These are phyloP conservation scores for Sugiyamaella neomexicana DNA, from an alignment of 1,139 yeast species.

Conservation along the genomic window DNA sequence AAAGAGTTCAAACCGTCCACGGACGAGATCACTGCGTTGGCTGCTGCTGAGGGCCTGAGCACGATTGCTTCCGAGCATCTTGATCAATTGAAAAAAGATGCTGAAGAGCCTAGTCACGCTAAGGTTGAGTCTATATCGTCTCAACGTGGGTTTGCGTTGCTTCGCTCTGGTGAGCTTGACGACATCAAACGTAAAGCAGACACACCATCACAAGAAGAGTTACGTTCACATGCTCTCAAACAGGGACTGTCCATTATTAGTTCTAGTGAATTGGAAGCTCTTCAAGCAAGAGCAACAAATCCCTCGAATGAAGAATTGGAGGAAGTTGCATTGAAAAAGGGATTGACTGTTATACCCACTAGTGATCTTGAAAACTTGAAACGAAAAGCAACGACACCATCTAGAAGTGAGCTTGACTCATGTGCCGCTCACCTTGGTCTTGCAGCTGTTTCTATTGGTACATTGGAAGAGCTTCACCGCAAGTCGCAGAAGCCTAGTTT, in stretches of 20 bases:
- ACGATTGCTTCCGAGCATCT: conserved; percentile 32
- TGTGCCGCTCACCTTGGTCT: conserved; percentile 31
- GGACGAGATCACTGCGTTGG: conserved; percentile 29
- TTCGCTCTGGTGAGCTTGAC: conserved; percentile 36
- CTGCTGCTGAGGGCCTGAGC: conserved; percentile 36
- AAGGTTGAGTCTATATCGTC: conserved; percentile 29
- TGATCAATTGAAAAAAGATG: conserved; percentile 25
- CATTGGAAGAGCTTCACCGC: conserved; percentile 33
- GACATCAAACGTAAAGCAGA: conserved; percentile 28
- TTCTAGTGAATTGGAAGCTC: conserved; percentile 35
- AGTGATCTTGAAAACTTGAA: conserved; percentile 35
- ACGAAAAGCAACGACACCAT: conserved; percentile 30
- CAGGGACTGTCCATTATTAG: conserved; percentile 40
- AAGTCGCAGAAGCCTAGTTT: conserved; percentile 31
- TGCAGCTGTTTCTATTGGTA: conserved; percentile 32
- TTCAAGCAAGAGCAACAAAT: conserved; percentile 27
- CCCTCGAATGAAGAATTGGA: conserved; percentile 27
- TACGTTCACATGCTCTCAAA: conserved; percentile 23
- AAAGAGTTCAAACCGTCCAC: conserved; percentile 30
- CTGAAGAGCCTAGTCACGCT: conserved; percentile 23
- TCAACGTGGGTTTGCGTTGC: conserved; percentile 36
- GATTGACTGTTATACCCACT: conserved; percentile 40
- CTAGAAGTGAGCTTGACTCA: conserved; percentile 30
- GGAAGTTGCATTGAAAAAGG: conserved; percentile 29
- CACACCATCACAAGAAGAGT: conserved; percentile 23